Percentiles rank a stretch among this genome's conserved stretches.
Evolutionary conservation across 768 basidiomycete genomes (phyloP).

Genomic region (Tulasnella sp.): DNA sequence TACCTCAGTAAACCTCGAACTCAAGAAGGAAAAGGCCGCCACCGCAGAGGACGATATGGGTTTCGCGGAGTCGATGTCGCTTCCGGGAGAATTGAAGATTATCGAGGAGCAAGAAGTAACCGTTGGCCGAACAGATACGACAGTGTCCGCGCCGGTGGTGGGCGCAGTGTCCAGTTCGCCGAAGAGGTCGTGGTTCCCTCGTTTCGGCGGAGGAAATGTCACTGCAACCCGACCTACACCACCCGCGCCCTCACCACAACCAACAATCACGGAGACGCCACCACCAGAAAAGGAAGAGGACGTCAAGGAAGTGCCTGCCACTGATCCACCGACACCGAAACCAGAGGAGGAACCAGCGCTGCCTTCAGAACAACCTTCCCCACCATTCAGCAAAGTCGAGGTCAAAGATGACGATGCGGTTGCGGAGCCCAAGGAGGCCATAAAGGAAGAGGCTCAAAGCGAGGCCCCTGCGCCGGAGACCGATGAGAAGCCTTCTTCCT

Average conservation of each 20-base stretch:
- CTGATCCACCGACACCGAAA: too few species aligned
- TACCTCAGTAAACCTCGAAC: constrained; percentile 21
- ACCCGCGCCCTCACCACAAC: too few species aligned
- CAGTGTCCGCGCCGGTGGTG: neutral
- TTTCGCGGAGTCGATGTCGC: neutral
- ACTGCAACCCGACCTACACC: too few species aligned
- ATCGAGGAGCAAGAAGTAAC: neutral
- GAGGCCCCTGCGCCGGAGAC: neutral
- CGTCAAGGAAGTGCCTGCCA: too few species aligned
- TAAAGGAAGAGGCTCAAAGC: too few species aligned
- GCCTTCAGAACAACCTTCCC: too few species aligned
- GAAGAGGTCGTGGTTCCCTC: neutral
- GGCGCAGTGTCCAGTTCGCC: neutral
- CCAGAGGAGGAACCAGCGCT: too few species aligned
- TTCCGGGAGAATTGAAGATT: neutral
- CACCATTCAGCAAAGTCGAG: too few species aligned
- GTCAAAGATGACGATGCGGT: too few species aligned
- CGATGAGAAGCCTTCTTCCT: neutral
- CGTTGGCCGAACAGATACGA: neutral
- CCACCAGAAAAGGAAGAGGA: too few species aligned
- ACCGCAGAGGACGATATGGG: neutral
- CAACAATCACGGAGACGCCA: too few species aligned
- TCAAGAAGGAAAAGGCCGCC: neutral
- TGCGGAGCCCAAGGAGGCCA: too few species aligned
- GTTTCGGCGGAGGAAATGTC: neutral